Evolutionary conservation across 768 basidiomycete species (phyloP).

Genomic region (Tylopilus rubrobrunneus): DNA sequence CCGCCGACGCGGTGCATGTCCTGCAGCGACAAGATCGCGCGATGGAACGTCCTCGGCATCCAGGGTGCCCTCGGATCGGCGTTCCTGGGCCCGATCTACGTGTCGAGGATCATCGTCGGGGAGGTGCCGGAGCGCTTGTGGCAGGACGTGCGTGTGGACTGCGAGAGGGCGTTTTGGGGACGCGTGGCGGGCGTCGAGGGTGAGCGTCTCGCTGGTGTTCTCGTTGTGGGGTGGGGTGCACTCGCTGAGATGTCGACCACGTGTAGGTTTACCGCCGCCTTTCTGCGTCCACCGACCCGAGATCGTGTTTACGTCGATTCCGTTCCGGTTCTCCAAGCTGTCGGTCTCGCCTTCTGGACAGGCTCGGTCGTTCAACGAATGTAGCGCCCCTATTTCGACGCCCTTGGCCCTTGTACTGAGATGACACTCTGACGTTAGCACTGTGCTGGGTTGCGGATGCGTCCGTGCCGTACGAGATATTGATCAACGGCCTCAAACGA

Average conservation of each 20-base stretch:
- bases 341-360: conserved; percentile 32
- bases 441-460: conserved; percentile 66
- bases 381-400: conserved; percentile 35
- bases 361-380: conserved; percentile 62
- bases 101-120: conserved; percentile 65
- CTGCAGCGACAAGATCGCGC: conserved; percentile 92
- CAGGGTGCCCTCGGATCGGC: conserved; percentile 74
- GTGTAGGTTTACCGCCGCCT: conserved; percentile 42
- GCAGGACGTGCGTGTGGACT: conserved; percentile 51
- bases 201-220: conserved; percentile 11
- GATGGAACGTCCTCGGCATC: conserved; percentile 80
- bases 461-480: conserved; percentile 46
- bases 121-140: conserved; percentile 49
- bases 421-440: conserved; percentile 38
- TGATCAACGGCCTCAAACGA: conserved; percentile 78
- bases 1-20: conserved; percentile 82
- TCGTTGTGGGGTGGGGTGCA: not conserved
- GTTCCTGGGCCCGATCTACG: conserved; percentile 59
- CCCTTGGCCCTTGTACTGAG: not conserved
- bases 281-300: conserved; percentile 49
- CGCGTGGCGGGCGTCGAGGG: conserved; percentile 47
- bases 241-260: not conserved
- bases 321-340: conserved; percentile 55
- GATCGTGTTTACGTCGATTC: conserved; percentile 54
- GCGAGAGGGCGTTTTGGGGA: conserved; percentile 61